Base-by-base conservation (phyloP, 371 early-diverging fungal species). In the Circinella minor region DNA sequence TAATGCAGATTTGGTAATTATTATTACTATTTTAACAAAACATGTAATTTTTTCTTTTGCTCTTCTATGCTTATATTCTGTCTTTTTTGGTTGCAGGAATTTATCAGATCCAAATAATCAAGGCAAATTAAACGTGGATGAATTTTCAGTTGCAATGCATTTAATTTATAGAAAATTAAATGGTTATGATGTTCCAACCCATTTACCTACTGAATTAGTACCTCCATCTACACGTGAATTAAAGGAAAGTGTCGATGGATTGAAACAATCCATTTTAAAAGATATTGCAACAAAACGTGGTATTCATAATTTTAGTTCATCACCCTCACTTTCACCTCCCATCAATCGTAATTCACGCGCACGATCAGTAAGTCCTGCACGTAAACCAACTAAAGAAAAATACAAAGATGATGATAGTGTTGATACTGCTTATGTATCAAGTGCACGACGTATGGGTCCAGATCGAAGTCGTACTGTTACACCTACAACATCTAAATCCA, bases 71-170 rank as follows among this genome's bases (percentile, higher is more conserved):
- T 27, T 27, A 27, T 27, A 27, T 27, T 27, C 27, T 43, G 39
- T 18, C 4, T 57, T 1, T 27, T 4, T 54, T 27, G 27, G 27
- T 27, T 11, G 43, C n/a, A 93, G 93, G 95, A 87, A 83, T 49
- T 85, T 98, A 47, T 82, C 95, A 11, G 96, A 96, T 75, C 91
- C 91, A 39, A 91, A 92, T 66, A 90, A 93, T 71, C 87, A 89
- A 71, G 98, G 96, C 39, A 92, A 92, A 71, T 89, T 98, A 63
- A 95, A 94, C 73, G 71, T 90, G 20, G 94, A 96, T 77, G 97
- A 96, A 78, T 98, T 97, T 73, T 90, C 95, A 10, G 96, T 96
- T 1, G 97, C 97, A 34, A 96, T 98, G 96, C 94, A 97, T 76
- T 79, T 98, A 36, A 90, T 97, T 54, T 92, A 94, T 74, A 81